phyloP scores from a whole-genome alignment of 2,329 filamentous ascomycete species.

The Akanthomyces muscarius region DNA sequence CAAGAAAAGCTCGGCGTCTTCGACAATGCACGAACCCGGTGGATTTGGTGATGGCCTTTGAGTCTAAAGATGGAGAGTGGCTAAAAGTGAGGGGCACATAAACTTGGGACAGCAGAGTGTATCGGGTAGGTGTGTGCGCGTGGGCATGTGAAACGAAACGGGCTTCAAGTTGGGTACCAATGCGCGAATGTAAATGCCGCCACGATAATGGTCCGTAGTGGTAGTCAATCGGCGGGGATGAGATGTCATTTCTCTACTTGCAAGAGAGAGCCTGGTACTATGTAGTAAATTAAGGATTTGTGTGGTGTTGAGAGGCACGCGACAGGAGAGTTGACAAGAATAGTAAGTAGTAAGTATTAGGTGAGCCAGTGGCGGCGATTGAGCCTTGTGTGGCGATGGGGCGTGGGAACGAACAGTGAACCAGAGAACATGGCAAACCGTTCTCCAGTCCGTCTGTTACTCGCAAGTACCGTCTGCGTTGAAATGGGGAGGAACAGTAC shows the following conservation, averaged over 20 bases:
- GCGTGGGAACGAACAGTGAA: not conserved
- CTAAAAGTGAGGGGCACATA: not conserved
- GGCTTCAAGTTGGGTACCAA: slow-evolving; percentile 11
- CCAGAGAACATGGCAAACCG: not conserved
- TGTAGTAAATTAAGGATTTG: not conserved
- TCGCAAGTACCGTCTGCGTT: not conserved
- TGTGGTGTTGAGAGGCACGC: not conserved
- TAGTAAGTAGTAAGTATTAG: too few relatives aligned
- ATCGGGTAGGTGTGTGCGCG: slow-evolving; percentile 2
- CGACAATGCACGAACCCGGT: not conserved
- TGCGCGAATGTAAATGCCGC: not conserved
- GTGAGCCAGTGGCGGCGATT: not conserved
- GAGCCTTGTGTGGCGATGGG: too few relatives aligned
- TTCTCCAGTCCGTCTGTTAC: not conserved
- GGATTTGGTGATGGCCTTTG: not conserved
- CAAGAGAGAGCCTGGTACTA: not conserved
- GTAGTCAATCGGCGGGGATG: not conserved
- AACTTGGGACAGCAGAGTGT: not conserved
- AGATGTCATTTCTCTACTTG: not conserved
- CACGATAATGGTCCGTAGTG: not conserved
- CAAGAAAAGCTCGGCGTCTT: not conserved
- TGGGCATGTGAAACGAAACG: slow-evolving; percentile 15
- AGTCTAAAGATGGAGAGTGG: not conserved
- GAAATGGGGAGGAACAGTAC: not conserved
- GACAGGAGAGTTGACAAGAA: not conserved